Conservation (phyloP, 352 stramenopile genomes). For the Globisporangium middletonii region DNA sequence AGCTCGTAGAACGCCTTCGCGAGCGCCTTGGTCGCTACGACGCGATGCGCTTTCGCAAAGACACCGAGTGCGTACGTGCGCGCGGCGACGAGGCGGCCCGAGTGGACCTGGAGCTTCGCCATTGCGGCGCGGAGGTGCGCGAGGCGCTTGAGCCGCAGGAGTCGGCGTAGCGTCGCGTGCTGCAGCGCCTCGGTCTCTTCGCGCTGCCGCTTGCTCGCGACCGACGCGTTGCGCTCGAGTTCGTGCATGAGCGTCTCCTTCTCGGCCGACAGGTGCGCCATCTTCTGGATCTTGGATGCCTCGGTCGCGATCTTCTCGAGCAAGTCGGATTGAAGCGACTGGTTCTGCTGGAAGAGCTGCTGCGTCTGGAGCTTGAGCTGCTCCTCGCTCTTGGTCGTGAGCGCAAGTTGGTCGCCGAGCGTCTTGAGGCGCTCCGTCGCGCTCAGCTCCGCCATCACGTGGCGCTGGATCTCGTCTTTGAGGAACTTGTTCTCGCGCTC, state of each 20-base stretch:
- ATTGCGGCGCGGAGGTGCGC: constrained; percentile 14
- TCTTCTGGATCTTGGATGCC: constrained; percentile 60
- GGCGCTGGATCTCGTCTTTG: constrained; percentile 58
- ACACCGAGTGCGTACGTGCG: constrained; percentile 2
- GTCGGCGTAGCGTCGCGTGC: constrained; percentile 18
- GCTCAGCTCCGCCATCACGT: constrained; percentile 51
- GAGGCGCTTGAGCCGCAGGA: constrained; percentile 33
- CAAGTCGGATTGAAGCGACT: constrained; percentile 53
- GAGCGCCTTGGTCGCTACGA: constrained; percentile 5
- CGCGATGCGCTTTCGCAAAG: constrained; percentile 2
- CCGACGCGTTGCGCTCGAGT: constrained; percentile 34
- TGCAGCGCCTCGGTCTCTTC: constrained; percentile 22
- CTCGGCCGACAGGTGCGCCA: constrained; percentile 52
- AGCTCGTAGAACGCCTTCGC: constrained; percentile 9
- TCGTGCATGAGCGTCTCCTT: constrained; percentile 54
- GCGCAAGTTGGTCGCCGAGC: constrained; percentile 41
- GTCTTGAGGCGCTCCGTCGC: constrained; percentile 48
- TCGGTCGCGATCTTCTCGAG: constrained; percentile 63
- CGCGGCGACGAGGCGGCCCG: neutral
- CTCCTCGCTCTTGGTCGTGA: constrained; percentile 53
- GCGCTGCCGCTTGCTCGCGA: constrained; percentile 23
- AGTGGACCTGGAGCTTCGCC: constrained; percentile 3
- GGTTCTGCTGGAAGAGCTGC: constrained; percentile 67
- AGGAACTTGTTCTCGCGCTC: constrained; percentile 51
- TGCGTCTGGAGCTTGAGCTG: constrained; percentile 66